Conservation (phyloP, 1,284 basidiomycete genomes). For the Blastosporella zonata region DNA sequence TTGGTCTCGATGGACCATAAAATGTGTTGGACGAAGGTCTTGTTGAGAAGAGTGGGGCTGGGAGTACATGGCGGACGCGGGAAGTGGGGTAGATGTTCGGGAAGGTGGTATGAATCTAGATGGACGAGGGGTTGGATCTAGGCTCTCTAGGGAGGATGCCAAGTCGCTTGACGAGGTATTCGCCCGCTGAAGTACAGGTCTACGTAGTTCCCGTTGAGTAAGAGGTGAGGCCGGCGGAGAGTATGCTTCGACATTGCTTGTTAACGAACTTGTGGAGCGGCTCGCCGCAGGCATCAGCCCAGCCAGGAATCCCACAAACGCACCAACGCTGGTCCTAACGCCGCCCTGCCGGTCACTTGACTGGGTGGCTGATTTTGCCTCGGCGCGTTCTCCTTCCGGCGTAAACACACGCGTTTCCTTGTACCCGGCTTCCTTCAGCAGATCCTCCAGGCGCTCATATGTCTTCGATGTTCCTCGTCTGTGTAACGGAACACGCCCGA, state of each 20-base stretch:
- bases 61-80: neutral
- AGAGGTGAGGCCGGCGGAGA: conserved; percentile 22
- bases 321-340: conserved; percentile 43
- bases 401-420: conserved; percentile 87
- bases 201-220: conserved; percentile 12
- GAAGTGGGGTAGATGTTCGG: conserved; percentile 14
- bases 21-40: conserved; percentile 13
- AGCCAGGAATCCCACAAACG: conserved; percentile 58
- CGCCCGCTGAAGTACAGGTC: conserved; percentile 8
- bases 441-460: conserved; percentile 79
- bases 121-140: conserved; percentile 20
- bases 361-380: conserved; percentile 17
- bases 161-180: conserved; percentile 12
- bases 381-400: conserved; percentile 65
- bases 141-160: conserved; percentile 21
- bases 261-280: conserved; percentile 17
- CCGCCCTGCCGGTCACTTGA: conserved; percentile 25
- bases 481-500: conserved; percentile 67
- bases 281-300: conserved; percentile 45
- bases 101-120: conserved; percentile 8
- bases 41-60: conserved; percentile 14
- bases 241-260: conserved; percentile 10
- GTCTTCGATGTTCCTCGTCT: conserved; percentile 72
- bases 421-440: conserved; percentile 82
- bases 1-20: conserved; percentile 15